Evolutionary conservation across 2,329 filamentous ascomycete genomes (phyloP), one percentile per base, ranked within the genome.

Genomic region (Aureobasidium sp.): DNA sequence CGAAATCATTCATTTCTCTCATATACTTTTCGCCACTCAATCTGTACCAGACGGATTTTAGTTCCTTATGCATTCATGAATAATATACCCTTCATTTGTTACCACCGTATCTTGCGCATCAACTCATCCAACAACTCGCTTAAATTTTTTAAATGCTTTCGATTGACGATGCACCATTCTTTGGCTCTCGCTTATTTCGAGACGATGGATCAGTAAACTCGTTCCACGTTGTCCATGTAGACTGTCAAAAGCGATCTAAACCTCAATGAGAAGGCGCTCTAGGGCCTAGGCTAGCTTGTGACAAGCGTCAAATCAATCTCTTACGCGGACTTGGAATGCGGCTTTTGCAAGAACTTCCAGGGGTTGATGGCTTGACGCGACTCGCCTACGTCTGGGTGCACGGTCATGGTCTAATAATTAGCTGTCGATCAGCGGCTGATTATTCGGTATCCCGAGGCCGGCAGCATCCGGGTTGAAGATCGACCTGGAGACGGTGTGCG

Each of bases 31-130:
- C 27, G 37, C 20, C 29, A 26, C 20, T 6, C 12, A 39, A 32
- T 34, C 55, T 59, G 55, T 39, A 34, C 55, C 55, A 59, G 55
- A 59, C 55, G 48, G 55, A 57, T 36, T 17, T 57, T 17, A 32
- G 34, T 57, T n/a, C 9, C 26, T 55, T 42, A 57, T 55, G 53
- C 29, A 34, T 57, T 57, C 41, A 57, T 57, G 53, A 57, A 46
- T 46, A 57, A 27, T 26, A 27, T 34, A 57, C 41, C 20, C 42
- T 58, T 48, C 41, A 44, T 57, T 57, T 26, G 17, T 57, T 39
- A 29, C 17, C 13, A n/a, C 15, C 8, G 20, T 34, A 29, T 20
- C 15, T 3, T 15, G 13, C 27, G 17, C 6, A 42, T 37, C 34
- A 37, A 13, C 13, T 37, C 12, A 15, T 13, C 34, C 34, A 37